Evolutionary conservation across 106 monocot species (phyloP).

Genomic region (Chionographis japonica): DNA sequence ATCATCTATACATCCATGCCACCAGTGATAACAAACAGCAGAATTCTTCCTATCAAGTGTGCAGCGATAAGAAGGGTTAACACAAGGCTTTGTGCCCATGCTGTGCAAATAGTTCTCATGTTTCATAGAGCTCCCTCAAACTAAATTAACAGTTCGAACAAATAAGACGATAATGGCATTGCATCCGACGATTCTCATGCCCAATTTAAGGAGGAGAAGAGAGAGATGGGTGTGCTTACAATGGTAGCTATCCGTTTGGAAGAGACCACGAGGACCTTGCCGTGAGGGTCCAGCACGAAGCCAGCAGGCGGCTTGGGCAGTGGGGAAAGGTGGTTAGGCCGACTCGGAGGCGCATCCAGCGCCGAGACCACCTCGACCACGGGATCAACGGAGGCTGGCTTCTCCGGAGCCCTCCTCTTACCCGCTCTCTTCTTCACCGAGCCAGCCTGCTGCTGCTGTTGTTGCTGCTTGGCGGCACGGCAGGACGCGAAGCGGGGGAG

Average conservation of each 20-base stretch:
- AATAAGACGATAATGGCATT: no score
- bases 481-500: not conserved
- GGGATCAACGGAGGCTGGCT: constrained; percentile 6
- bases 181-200: no score
- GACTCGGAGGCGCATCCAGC: not conserved
- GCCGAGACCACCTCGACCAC: constrained; percentile 8
- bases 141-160: no score
- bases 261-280: constrained; percentile 62
- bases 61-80: no score
- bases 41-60: no score
- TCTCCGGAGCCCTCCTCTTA: constrained; percentile 22
- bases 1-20: no score
- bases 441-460: constrained; percentile 6
- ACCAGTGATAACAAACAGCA: no score
- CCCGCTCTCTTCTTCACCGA: constrained; percentile 21
- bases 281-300: constrained; percentile 69
- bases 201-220: no score
- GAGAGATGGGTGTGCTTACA: constrained; percentile 25
- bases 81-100: no score
- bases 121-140: no score
- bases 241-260: constrained; percentile 66
- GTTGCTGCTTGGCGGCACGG: constrained; percentile 45
- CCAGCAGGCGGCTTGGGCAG: constrained; percentile 89
- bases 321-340: constrained; percentile 24
- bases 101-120: no score